Percentiles rank a stretch among this genome's conserved stretches.
Conservation (phyloP, 768 basidiomycete species). For the Boletellus emodensis region DNA sequence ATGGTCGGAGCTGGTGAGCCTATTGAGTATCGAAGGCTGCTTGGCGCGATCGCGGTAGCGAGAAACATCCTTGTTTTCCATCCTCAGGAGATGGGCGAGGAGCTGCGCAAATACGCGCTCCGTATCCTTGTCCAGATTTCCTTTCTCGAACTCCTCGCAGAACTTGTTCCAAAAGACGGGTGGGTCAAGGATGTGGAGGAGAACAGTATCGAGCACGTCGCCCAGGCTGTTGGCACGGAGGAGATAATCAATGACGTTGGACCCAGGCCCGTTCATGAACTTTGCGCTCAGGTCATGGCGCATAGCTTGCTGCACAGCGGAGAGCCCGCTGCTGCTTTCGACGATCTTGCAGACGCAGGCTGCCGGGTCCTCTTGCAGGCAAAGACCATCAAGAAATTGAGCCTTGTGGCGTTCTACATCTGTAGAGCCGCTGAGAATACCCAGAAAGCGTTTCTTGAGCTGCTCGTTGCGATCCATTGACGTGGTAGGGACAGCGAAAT, state of each 20-base stretch:
- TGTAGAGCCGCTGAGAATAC: slow-evolving; percentile 30
- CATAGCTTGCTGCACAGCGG: slow-evolving; percentile 40
- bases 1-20: slow-evolving; percentile 22
- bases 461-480: slow-evolving; percentile 23
- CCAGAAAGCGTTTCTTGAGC: slow-evolving; percentile 35
- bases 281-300: slow-evolving; percentile 32
- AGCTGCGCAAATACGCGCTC: slow-evolving; percentile 45
- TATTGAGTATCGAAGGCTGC: slow-evolving; percentile 27
- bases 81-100: slow-evolving; percentile 44
- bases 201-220: slow-evolving; percentile 35
- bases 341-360: slow-evolving; percentile 38
- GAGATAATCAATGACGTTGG: slow-evolving; percentile 37
- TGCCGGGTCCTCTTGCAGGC: slow-evolving; percentile 35
- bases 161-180: slow-evolving; percentile 49
- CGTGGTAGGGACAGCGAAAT: background rate
- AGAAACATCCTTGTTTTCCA: slow-evolving; percentile 33
- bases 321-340: slow-evolving; percentile 34
- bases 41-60: slow-evolving; percentile 39
- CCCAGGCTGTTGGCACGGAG: slow-evolving; percentile 36
- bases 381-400: slow-evolving; percentile 46
- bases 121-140: slow-evolving; percentile 31
- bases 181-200: slow-evolving; percentile 44
- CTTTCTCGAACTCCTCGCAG: slow-evolving; percentile 32
- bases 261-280: slow-evolving; percentile 43
- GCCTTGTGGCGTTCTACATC: slow-evolving; percentile 25